Evolutionary conservation across 331 rosid genomes (phyloP), one percentile per base, ranked within the genome.

Genomic region (Quercus tomentella): DNA sequence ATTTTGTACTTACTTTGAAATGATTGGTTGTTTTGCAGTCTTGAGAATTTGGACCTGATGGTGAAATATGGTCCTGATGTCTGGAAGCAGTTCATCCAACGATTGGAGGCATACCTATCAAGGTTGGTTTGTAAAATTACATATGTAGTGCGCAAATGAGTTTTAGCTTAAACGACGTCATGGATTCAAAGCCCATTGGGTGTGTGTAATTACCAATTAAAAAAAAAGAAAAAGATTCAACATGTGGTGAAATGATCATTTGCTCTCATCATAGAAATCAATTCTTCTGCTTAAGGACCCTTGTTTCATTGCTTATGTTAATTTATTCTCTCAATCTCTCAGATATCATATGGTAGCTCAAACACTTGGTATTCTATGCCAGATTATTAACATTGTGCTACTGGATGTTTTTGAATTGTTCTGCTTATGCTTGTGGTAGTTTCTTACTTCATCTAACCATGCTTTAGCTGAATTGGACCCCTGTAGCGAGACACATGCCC

Each of bases 41-140:
- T 89, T 83, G 99, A 96, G 82, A 96, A 96, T 85, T 80, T 93
- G 89, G 99, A 96, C 18, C 83, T 94, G 84, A 82, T 83, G 87
- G 87, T 87, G 28, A 92, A 94, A 84, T 84, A 91, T 82, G 97
- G 95, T n/a, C 81, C 97, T 41, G 95, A 93, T 54, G 86, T 91
- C 18, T 93, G 97, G 97, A 92, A 88, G 88, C 89, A 76, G 77
- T 90, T 92, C 88, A 96, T 93, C 83, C 90, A 84, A 70, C 88
- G 89, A 76, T 87, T 93, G 87, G 93, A 93, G 82, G 92, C 82
- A 60, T 87, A 86, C 84, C 80, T 91, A 80, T 77, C 85, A 18
- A 96, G 99, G 99, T 96, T 88, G 18, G 87, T 84, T 28, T 5
- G 20, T 76, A 25, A 18, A 56, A 55, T 77, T 65, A 76, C 16